phyloP scores from a whole-genome alignment of 1,284 basidiomycete genomes.

The Melanopsichium pennsylvanicum region DNA sequence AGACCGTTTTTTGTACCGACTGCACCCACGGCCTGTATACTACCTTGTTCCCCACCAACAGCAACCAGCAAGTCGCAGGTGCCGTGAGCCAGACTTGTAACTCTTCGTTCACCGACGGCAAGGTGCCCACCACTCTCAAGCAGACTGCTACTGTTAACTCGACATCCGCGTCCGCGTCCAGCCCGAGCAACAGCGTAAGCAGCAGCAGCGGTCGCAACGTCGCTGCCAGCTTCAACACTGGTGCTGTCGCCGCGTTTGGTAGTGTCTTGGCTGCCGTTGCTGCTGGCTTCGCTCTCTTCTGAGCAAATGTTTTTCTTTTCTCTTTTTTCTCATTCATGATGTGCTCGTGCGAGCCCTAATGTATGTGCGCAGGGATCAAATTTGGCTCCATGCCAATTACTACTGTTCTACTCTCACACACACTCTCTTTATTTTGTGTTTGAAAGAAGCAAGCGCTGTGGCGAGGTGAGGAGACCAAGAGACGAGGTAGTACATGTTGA shows the following conservation, averaged over 20 bases:
- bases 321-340: too few species aligned
- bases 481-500: too few species aligned
- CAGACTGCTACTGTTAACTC: constrained; percentile 31
- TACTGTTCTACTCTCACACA: too few species aligned
- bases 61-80: constrained; percentile 13
- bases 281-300: constrained; percentile 32
- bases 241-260: constrained; percentile 7
- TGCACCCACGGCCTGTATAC: constrained; percentile 42
- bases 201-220: constrained; percentile 5
- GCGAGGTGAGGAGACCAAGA: too few species aligned
- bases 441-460: too few species aligned
- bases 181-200: too few species aligned
- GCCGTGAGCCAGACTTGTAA: constrained; percentile 25
- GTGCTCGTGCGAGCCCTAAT: too few species aligned
- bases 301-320: not conserved
- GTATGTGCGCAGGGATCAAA: too few species aligned
- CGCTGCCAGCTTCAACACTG: constrained; percentile 2
- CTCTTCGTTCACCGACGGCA: constrained; percentile 22
- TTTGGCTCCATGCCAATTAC: too few species aligned
- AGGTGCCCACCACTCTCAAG: constrained; percentile 28
- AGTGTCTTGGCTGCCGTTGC: constrained; percentile 8
- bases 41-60: constrained; percentile 21
- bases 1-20: constrained; percentile 41
- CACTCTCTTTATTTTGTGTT: too few species aligned
- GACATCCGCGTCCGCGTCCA: constrained; percentile 3